phyloP scores from a whole-genome alignment of 176 grass and related monocot genomes.

The Oryza australiensis region DNA sequence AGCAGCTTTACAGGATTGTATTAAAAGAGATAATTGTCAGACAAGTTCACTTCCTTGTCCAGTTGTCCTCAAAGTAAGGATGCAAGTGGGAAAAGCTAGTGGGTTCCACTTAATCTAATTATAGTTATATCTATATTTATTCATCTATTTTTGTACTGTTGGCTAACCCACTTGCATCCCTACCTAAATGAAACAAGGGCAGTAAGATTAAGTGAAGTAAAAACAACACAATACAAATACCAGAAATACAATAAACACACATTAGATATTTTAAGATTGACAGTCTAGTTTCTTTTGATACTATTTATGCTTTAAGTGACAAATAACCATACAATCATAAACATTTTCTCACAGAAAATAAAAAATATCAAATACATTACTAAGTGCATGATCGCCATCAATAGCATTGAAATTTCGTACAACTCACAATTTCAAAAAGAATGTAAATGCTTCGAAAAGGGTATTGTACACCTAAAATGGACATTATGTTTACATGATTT shows the following conservation, averaged over 20 bases:
- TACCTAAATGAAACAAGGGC: neutral
- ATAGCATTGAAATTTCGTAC: neutral
- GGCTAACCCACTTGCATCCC: no score
- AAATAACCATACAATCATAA: neutral
- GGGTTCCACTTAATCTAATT: no score
- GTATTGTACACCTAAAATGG: neutral
- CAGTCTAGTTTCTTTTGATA: neutral
- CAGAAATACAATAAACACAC: neutral
- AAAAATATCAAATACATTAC: neutral
- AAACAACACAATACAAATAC: neutral
- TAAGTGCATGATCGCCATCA: neutral
- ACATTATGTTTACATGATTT: neutral
- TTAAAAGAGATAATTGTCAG: neutral
- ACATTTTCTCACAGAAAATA: neutral
- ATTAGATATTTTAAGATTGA: neutral
- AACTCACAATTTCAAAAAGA: neutral
- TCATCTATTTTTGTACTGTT: no score
- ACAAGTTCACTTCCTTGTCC: neutral
- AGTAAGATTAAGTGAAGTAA: neutral
- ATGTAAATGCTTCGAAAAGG: neutral
- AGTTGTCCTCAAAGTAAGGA: no score
- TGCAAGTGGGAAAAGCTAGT: no score
- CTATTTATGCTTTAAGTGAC: neutral
- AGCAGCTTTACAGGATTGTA: neutral
- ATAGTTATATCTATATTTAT: no score